Percentiles rank a stretch among this genome's conserved stretches.
phyloP scores from a whole-genome alignment of 306 rosid species.

The Cercis canadensis region DNA sequence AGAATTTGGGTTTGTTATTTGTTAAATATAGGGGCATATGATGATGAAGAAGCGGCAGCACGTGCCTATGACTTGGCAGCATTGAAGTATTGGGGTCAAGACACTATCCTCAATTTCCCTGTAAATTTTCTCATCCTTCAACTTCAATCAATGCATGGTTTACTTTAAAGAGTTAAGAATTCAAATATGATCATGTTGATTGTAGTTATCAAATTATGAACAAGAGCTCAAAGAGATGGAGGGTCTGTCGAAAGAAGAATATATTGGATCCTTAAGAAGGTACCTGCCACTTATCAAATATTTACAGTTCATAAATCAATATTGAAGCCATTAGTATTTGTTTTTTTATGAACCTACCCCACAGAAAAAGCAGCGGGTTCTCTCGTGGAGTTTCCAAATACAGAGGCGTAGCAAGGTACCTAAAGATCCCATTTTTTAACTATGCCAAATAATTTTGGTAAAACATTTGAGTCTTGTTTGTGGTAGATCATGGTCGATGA shows the following conservation, averaged over 20 bases:
- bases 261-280: conserved; percentile 93
- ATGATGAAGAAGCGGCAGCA: conserved; percentile 93
- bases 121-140: conserved; percentile 43
- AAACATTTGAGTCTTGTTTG: too few relatives aligned
- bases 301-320: neutral
- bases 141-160: too few relatives aligned
- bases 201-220: conserved; percentile 67
- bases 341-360: neutral
- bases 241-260: conserved; percentile 87
- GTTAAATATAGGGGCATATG: conserved; percentile 79
- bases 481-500: too few relatives aligned
- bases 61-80: conserved; percentile 99
- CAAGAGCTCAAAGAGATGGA: conserved; percentile 82
- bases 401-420: conserved; percentile 94
- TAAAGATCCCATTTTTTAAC: neutral
- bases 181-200: too few relatives aligned
- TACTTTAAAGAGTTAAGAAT: too few relatives aligned
- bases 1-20: conserved; percentile 36
- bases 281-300: conserved; percentile 17
- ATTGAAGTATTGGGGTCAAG: conserved; percentile 97
- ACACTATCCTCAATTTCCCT: conserved; percentile 83
- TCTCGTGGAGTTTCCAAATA: conserved; percentile 96
- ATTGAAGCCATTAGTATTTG: neutral
- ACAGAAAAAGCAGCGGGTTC: conserved; percentile 96
- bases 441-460: too few relatives aligned